Evolutionary conservation across 108 stramenopile species (phyloP), one percentile per base, ranked within the genome.

Genomic region (Hondaea fermentalgiana): DNA sequence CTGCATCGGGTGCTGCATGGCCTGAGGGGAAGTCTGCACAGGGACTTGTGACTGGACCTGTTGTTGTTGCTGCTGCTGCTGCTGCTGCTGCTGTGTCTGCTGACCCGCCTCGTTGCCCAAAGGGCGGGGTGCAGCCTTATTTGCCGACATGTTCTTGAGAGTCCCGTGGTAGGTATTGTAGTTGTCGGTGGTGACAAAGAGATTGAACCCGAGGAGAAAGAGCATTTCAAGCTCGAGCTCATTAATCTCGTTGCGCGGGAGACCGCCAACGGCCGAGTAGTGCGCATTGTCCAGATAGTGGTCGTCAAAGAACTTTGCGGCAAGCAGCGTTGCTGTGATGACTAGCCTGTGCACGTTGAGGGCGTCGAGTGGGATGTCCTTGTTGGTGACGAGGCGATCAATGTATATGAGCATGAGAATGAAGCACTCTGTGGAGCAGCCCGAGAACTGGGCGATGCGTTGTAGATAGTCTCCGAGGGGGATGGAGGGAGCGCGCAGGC

Each of bases 241-340:
- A 92, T 98, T 99, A 94, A 98, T 96, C 89, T 92, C 91, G 55
- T 29, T 23, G 88, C 59, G 59, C 16, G 91, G 92, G 12, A 92
- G 60, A 3, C 91, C 92, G 17, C 72, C 60, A 19, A 91, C 43
- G 12, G 16, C 45, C 43, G 98, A 95, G 89, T 99, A 99, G 95
- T 98, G 98, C 5, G 97, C 97, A 89, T 99, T 99, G 92, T 98
- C 98, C 95, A 97, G 98, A 93, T 98, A 99, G 64, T 97, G 96
- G 94, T 99, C 99, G 89, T 99, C 99, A 87, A 98, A 98, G 89
- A 98, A 99, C 91, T 99, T 99, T 25, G 99, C 98, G 5, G 98
- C 98, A 6, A 98, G 91, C 59, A 99, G 94, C 28, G 87, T 59
- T 16, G 59, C 72, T 12, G 98, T 98, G 87, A 98, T 98, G 43